Percentiles rank a stretch among this genome's conserved stretches.
phyloP scores from a whole-genome alignment of 441 rosid species.

The Melianthus villosus region DNA sequence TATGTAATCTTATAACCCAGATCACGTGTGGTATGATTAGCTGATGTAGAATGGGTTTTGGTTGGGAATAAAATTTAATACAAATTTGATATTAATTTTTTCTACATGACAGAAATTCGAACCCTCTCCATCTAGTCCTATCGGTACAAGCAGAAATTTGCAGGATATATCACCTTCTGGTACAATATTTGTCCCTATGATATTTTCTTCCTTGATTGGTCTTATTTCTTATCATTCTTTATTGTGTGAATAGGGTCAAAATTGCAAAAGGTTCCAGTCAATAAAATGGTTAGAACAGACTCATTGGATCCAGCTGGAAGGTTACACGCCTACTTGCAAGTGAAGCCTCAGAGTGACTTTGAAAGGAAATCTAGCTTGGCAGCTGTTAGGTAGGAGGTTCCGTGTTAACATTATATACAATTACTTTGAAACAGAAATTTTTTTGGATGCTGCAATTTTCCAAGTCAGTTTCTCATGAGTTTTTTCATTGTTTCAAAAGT shows the following conservation, averaged over 20 bases:
- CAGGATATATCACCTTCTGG: conserved; percentile 25
- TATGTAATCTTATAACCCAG: too few relatives aligned
- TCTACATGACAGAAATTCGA: conserved; percentile 36
- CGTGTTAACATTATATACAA: too few relatives aligned
- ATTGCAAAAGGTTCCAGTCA: conserved; percentile 55
- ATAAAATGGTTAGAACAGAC: conserved; percentile 84
- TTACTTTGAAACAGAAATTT: too few relatives aligned
- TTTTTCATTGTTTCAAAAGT: too few relatives aligned
- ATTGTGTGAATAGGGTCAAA: conserved; percentile 35
- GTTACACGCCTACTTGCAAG: conserved; percentile 58
- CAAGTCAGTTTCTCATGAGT: too few relatives aligned
- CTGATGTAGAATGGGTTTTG: too few relatives aligned
- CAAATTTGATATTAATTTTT: too few relatives aligned
- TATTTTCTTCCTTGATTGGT: conserved; percentile 3
- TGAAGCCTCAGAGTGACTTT: conserved; percentile 25
- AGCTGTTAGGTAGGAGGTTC: conserved; percentile 52
- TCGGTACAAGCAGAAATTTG: conserved; percentile 20
- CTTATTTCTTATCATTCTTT: conserved; percentile 2
- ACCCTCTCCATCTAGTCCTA: conserved; percentile 29
- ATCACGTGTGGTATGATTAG: too few relatives aligned
- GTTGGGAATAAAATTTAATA: too few relatives aligned
- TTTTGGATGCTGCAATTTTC: too few relatives aligned
- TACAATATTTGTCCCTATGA: too few relatives aligned
- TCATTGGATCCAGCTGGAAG: conserved; percentile 81
- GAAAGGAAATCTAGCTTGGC: conserved; percentile 34